Conservation (phyloP, 805 yeast species). For the Lachancea meyersii region DNA sequence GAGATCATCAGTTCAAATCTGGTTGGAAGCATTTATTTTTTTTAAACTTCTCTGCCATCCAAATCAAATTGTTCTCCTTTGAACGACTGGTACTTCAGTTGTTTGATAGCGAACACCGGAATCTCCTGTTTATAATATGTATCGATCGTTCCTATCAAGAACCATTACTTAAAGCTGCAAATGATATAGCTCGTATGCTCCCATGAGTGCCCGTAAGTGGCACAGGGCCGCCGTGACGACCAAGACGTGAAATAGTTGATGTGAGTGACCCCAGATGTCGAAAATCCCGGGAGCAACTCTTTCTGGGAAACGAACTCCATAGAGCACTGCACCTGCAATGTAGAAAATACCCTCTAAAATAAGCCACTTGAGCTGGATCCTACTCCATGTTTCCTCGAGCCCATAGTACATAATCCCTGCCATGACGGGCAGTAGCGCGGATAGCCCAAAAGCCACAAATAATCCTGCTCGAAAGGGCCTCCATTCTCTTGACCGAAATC, state of each 20-base stretch:
- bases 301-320: slow-evolving; percentile 78
- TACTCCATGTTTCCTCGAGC: slow-evolving; percentile 36
- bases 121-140: background rate
- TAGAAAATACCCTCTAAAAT: slow-evolving; percentile 67
- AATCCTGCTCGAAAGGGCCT: slow-evolving; percentile 70
- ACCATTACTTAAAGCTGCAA: background rate
- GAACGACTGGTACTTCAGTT: background rate
- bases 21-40: slow-evolving; percentile 49
- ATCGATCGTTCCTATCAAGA: background rate
- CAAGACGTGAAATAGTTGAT: slow-evolving; percentile 73
- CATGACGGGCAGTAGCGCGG: slow-evolving; percentile 65
- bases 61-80: background rate
- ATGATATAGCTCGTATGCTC: slow-evolving; percentile 50
- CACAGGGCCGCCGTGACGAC: slow-evolving; percentile 73
- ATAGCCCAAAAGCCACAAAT: slow-evolving; percentile 75
- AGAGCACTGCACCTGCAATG: slow-evolving; percentile 70
- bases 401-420: slow-evolving; percentile 50
- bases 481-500: slow-evolving; percentile 65
- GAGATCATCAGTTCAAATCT: slow-evolving; percentile 78
- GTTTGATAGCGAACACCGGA: background rate
- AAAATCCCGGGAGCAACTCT: slow-evolving; percentile 53
- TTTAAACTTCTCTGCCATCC: background rate
- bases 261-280: slow-evolving; percentile 75
- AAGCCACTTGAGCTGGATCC: slow-evolving; percentile 59
- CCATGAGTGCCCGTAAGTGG: slow-evolving; percentile 60